A percentile compares a stretch with the other conserved stretches of the same genome.
phyloP scores from a whole-genome alignment of 768 basidiomycete species.

The Sarcomyxa edulis region DNA sequence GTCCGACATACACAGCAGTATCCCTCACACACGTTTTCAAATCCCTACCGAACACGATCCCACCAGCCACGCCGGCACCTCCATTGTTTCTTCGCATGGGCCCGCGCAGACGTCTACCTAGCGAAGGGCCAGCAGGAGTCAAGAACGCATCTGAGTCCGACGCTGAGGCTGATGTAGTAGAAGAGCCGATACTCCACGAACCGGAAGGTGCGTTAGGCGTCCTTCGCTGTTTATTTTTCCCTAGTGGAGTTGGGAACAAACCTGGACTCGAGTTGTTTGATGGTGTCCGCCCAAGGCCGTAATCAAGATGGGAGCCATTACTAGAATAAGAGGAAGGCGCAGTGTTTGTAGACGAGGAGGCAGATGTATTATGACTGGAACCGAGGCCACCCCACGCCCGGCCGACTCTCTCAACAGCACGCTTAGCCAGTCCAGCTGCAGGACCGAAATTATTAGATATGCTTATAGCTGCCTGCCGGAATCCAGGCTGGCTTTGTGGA shows the following conservation, averaged over 20 bases:
- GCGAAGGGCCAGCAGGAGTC: slow-evolving; percentile 35
- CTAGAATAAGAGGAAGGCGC: slow-evolving; percentile 34
- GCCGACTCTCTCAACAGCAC: slow-evolving; percentile 75
- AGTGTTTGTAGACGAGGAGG: slow-evolving; percentile 37
- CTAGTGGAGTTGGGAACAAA: slow-evolving; percentile 10
- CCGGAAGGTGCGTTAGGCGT: slow-evolving; percentile 60
- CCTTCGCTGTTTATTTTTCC: slow-evolving; percentile 37
- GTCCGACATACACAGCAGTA: slow-evolving; percentile 40
- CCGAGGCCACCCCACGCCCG: slow-evolving; percentile 29
- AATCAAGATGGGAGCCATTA: slow-evolving; percentile 18
- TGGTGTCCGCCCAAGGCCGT: slow-evolving; percentile 29
- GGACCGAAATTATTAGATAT: slow-evolving; percentile 66
- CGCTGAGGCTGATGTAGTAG: slow-evolving; percentile 33
- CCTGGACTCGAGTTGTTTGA: slow-evolving; percentile 22
- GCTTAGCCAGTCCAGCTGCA: slow-evolving; percentile 69
- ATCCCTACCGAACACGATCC: slow-evolving; percentile 65
- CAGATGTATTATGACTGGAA: slow-evolving; percentile 26
- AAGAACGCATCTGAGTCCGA: slow-evolving; percentile 47
- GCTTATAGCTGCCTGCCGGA: slow-evolving; percentile 67
- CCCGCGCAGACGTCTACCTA: slow-evolving; percentile 56
- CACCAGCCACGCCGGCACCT: slow-evolving; percentile 30
- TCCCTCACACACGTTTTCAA: slow-evolving; percentile 50
- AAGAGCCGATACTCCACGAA: slow-evolving; percentile 48
- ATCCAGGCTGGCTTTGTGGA: slow-evolving; percentile 15
- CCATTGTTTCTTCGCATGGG: slow-evolving; percentile 33